Base-by-base conservation (phyloP, 2,329 filamentous ascomycete genomes). In the Claviceps citrina region DNA sequence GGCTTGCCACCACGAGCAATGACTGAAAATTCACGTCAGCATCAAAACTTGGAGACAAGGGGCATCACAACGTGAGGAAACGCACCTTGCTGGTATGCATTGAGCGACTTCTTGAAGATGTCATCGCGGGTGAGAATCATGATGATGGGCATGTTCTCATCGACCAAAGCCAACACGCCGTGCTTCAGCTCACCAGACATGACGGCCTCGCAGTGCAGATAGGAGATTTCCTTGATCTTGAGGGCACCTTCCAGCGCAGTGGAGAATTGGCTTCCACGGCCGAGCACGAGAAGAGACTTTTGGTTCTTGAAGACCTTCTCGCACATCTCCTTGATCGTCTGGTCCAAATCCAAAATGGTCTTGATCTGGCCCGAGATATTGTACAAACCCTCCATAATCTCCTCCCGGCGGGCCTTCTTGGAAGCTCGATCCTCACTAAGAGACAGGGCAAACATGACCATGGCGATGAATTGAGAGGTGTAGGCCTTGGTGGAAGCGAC, bases 131-230 rank as follows among this genome's bases (percentile, higher is more conserved):
- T 98, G 46, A 98, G 73, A 57, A 98, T 96, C 91, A 98, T 98
- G 65, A 98, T 94, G 62, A 98, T 98, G 46, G 91, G 91, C 28
- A 98, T 77, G 66, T 94, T 89, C 74, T 98, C 91, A 55, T 98
- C 91, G 44, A 98, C 91, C 47, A 98, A 74, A 39, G 91, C 91
- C 58, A 98, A 71, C 39, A 98, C 91, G 71, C 91, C 91, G 64
- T 98, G 91, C 77, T 98, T 98, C 54, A 98, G 76, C 68, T 98
- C 91, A 65, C 91, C 91, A 48, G 91, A 96, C 91, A 98, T 98
- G 70, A 98, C 91, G 53, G 91, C 91, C 69, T 98, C 91, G 65
- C 91, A 98, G 66, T 98, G 91, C 44, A 98, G 83, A 66, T 98
- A 98, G 15, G 89, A 96, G 55, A 98, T 98, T 68, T 98, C 91